Percentiles rank a stretch among this genome's conserved stretches.
Conservation (phyloP, 192 early-diverging fungal genomes). For the Podila epigama region DNA sequence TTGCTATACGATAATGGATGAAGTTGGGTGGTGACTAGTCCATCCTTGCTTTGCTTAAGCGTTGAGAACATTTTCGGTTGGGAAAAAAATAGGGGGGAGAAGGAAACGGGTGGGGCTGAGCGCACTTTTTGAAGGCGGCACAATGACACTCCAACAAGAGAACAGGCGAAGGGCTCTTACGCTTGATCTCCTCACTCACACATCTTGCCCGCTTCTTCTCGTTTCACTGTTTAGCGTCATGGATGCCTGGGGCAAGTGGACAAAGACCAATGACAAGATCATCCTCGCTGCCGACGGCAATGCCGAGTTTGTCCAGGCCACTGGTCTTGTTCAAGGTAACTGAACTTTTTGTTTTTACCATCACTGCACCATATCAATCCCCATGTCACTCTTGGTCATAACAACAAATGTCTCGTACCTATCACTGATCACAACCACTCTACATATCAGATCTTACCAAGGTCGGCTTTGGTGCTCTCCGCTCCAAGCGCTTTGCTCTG, state of each 20-base stretch:
- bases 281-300: constrained; percentile 60
- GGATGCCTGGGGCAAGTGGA: constrained; percentile 66
- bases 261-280: constrained; percentile 49
- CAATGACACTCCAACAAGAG: too few species aligned
- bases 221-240: constrained; percentile 40
- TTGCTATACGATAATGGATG: neutral
- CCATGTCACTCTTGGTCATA: neutral
- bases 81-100: too few species aligned
- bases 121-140: too few species aligned
- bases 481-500: constrained; percentile 63
- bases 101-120: too few species aligned
- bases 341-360: too few species aligned
- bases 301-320: constrained; percentile 52
- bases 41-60: too few species aligned
- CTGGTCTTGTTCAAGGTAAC: constrained; percentile 39
- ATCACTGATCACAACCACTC: constrained; percentile 12
- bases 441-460: constrained; percentile 63
- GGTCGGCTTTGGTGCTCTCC: constrained; percentile 57
- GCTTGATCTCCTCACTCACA: too few species aligned
- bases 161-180: too few species aligned
- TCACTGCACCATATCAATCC: neutral
- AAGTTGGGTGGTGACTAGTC: neutral
- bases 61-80: too few species aligned
- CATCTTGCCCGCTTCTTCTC: too few species aligned
- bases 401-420: neutral